Base-by-base conservation (phyloP, 2,329 filamentous ascomycete species). In the Tolypocladium capitatum region DNA sequence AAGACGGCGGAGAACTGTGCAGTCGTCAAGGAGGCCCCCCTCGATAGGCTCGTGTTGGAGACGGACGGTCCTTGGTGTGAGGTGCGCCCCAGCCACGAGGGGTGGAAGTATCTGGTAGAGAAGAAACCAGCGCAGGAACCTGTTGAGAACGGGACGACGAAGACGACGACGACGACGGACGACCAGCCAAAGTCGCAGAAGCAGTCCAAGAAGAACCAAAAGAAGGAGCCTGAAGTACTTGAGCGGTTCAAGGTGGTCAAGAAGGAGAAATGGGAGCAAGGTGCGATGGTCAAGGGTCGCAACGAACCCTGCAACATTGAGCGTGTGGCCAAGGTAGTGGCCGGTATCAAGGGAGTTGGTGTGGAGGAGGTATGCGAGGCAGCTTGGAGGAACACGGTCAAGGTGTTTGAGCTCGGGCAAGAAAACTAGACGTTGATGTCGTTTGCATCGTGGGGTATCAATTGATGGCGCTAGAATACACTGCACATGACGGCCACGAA, bases 1-100 rank as follows among this genome's bases (percentile, higher is more conserved):
- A 98, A 97, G 74, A 97, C 88, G 6, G 82, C 76, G 11, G 88
- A 95, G 62, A 98, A 97, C 58, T 78, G 94, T 36, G 82, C 78
- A 14, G 90, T 96, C 3, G 88, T 96, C 11, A 80, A 76, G 52
- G 78, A 83, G 51, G 80, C 97, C 35, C 84, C 82, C 11, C 69
- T 98, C 11, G 81, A 90, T 48, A 71, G 83, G 43, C 66, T 98
- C 47, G 94, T 97, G 76, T 80, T 98, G 43, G 92, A 98, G 73
- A 98, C 92, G 0, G 92, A 98, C 62, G 92, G 92, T 2, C 92
- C 92, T 3, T 98, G 92, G 86, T 98, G 92, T 61, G 92, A 98
- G 64, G 91, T 98, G 50, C 75, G 92, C 24, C 83, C 89, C 1
- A 87, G 80, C 30, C 91, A 98, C 67, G 89, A 90, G 30, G 88